Percentiles rank a stretch among this genome's conserved stretches.
Evolutionary conservation across 805 yeast genomes (phyloP).

Genomic region (Candida ficus): DNA sequence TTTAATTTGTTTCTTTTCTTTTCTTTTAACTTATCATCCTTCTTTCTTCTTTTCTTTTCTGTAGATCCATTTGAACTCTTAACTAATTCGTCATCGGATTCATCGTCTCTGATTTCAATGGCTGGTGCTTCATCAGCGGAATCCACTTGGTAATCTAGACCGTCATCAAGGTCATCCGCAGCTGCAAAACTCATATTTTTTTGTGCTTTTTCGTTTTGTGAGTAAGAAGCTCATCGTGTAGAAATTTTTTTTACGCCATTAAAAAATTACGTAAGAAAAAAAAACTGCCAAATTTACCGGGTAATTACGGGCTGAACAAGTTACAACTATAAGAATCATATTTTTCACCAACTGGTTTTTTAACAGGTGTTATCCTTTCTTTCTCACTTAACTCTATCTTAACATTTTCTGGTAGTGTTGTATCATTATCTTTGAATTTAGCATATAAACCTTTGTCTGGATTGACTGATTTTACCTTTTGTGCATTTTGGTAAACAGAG

Average conservation of each 20-base stretch:
- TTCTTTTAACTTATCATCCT: slow-evolving; percentile 44
- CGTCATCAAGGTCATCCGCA: slow-evolving; percentile 74
- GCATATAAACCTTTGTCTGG: too few species aligned
- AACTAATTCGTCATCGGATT: slow-evolving; percentile 20
- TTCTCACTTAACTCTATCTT: too few species aligned
- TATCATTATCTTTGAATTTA: too few species aligned
- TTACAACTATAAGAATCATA: too few species aligned
- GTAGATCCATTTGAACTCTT: too few species aligned
- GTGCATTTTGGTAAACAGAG: too few species aligned
- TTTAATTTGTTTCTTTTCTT: slow-evolving; percentile 68
- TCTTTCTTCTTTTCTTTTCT: slow-evolving; percentile 24
- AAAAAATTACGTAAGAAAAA: neutral
- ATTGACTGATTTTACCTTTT: too few species aligned
- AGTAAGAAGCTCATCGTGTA: neutral
- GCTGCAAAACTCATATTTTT: slow-evolving; percentile 12
- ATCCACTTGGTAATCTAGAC: slow-evolving; percentile 55
- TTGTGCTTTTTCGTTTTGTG: neutral
- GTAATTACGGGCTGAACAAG: too few species aligned
- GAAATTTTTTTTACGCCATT: neutral
- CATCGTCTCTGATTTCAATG: slow-evolving; percentile 27
- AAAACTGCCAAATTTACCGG: too few species aligned
- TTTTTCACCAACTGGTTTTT: too few species aligned
- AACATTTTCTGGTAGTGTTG: too few species aligned
- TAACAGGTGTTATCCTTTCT: too few species aligned
- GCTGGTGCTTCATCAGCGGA: slow-evolving; percentile 35